Conservation (phyloP, 768 basidiomycete genomes). For the Tricholomella constricta region DNA sequence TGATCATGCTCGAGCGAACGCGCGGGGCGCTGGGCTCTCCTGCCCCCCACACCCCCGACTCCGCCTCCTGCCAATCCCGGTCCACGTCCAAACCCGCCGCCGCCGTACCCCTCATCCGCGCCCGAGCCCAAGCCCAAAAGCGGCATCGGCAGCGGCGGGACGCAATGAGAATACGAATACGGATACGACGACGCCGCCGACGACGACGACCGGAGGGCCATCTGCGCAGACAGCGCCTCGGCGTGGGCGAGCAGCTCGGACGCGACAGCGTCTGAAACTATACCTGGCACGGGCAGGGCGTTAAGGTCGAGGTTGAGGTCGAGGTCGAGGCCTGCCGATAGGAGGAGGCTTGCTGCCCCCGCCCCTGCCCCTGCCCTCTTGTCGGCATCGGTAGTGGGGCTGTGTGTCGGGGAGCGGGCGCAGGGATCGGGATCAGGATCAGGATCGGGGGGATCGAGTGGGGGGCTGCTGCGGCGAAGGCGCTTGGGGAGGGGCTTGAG, state of each 20-base stretch:
- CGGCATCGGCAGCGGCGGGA: neutral
- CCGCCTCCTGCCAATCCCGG: too few species aligned
- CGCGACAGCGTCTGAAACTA: conserved; percentile 49
- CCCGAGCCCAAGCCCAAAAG: neutral
- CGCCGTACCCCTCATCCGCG: conserved; percentile 11
- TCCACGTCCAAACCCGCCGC: conserved; percentile 12
- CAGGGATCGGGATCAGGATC: neutral
- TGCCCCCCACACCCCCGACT: too few species aligned
- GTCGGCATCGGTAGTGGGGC: too few species aligned
- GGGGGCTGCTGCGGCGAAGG: conserved; percentile 40
- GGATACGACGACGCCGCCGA: conserved; percentile 45
- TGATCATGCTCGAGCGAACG: too few species aligned
- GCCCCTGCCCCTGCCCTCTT: too few species aligned
- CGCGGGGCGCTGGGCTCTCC: too few species aligned
- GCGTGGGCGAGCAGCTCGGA: conserved; percentile 61
- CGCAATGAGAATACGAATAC: too few species aligned
- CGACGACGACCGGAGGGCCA: conserved; percentile 62
- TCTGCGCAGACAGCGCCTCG: conserved; percentile 56
- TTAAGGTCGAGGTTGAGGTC: neutral
- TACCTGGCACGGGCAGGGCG: too few species aligned
- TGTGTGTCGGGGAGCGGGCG: neutral
- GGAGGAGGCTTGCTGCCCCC: too few species aligned
- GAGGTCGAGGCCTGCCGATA: neutral
- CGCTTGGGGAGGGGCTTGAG: conserved; percentile 83
- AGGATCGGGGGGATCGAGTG: neutral